These are phyloP conservation scores for Syzygium jambos DNA, from an alignment of 345 rosid genomes.

Conservation along the genomic window DNA sequence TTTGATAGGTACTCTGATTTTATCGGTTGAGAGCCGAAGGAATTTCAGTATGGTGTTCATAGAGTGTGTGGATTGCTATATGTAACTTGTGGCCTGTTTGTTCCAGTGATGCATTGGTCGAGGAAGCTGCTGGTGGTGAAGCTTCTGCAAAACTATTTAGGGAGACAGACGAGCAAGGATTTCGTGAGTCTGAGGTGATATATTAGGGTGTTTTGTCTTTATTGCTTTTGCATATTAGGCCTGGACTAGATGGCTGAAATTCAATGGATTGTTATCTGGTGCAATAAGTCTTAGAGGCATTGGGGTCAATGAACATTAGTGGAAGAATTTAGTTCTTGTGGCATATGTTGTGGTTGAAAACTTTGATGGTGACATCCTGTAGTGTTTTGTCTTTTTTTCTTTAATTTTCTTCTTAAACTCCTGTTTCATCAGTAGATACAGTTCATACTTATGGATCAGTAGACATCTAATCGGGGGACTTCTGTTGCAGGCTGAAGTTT, in stretches of 20 bases:
- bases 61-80: background rate
- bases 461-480: background rate
- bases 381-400: background rate
- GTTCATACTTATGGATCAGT: background rate
- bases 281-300: background rate
- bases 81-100: slow-evolving; percentile 5
- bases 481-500: slow-evolving; percentile 63
- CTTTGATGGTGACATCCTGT: background rate
- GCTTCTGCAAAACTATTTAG: slow-evolving; percentile 37
- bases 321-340: background rate
- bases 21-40: background rate
- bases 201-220: background rate
- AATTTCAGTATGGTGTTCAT: background rate
- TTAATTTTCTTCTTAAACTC: background rate
- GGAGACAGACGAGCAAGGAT: slow-evolving; percentile 66
- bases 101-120: slow-evolving; percentile 68
- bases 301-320: background rate
- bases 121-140: slow-evolving; percentile 82
- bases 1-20: slow-evolving; percentile 52
- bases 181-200: slow-evolving; percentile 62
- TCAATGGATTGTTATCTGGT: background rate
- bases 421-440: background rate
- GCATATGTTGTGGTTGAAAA: background rate
- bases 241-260: background rate
- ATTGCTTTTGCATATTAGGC: background rate